Evolutionary conservation across 176 grass and related monocot genomes (phyloP).

Genomic region (Poa annua): DNA sequence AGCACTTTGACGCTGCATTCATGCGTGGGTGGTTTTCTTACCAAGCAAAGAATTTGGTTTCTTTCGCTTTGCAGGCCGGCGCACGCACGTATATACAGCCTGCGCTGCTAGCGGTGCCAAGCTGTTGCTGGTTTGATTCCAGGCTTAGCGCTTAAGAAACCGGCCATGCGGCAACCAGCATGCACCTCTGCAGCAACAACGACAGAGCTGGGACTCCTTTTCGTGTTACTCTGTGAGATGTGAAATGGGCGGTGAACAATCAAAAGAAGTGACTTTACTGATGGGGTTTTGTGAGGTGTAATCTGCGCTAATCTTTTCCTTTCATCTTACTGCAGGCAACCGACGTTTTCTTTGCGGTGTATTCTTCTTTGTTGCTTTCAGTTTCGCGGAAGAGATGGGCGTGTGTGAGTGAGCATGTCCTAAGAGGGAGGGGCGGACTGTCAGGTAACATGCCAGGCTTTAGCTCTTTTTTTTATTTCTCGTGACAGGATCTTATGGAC

Average conservation of each 20-base stretch:
- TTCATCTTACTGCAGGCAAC: background rate
- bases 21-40: constrained; percentile 54
- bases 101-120: constrained; percentile 31
- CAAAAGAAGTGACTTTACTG: background rate
- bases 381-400: constrained; percentile 13
- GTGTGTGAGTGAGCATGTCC: constrained; percentile 22
- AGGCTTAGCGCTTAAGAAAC: constrained; percentile 69
- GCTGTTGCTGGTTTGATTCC: constrained; percentile 50
- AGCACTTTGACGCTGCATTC: constrained; percentile 12
- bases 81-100: constrained; percentile 35
- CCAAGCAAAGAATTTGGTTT: constrained; percentile 61
- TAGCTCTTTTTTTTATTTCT: background rate
- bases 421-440: too few species aligned
- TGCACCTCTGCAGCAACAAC: constrained; percentile 30
- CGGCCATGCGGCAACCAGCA: constrained; percentile 40
- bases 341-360: background rate
- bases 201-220: constrained; percentile 41
- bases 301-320: background rate
- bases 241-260: constrained; percentile 42
- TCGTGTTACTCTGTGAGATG: constrained; percentile 24
- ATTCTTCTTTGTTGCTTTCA: constrained; percentile 7
- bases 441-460: constrained; percentile 9
- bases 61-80: constrained; percentile 46
- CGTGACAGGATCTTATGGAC: too few species aligned
- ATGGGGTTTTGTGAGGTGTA: constrained; percentile 24